Percentiles rank a stretch among this genome's conserved stretches.
Conservation (phyloP, 257 asterid species). For the Solanum ossicruentum region DNA sequence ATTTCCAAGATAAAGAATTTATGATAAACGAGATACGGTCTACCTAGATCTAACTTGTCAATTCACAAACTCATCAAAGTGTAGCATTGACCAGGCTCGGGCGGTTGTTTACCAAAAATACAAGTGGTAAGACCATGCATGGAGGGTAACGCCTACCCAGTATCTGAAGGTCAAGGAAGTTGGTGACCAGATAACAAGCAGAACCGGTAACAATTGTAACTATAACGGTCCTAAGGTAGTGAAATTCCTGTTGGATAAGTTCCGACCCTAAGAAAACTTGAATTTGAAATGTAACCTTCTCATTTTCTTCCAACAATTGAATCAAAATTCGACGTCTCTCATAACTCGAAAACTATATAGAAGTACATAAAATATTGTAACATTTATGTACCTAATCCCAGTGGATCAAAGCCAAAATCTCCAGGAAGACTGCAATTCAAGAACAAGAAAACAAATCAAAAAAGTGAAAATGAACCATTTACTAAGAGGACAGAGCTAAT, state of each 20-base stretch:
- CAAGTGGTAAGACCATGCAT: neutral
- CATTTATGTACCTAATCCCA: slow-evolving; percentile 52
- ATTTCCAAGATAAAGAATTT: too few relatives aligned
- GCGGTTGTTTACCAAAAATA: neutral
- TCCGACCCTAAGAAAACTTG: neutral
- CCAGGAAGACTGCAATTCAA: slow-evolving; percentile 58
- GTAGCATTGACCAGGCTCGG: neutral
- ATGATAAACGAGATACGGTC: neutral
- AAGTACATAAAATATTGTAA: neutral
- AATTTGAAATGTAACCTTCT: neutral
- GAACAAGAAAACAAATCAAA: neutral
- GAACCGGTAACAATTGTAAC: neutral
- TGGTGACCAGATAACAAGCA: neutral
- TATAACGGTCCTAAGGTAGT: neutral
- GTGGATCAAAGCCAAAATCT: slow-evolving; percentile 84
- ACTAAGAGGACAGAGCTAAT: neutral
- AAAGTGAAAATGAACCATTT: neutral
- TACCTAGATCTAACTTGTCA: neutral
- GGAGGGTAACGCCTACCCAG: neutral
- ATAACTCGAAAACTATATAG: neutral
- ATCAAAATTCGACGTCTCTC: neutral
- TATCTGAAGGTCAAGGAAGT: neutral
- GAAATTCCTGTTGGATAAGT: neutral
- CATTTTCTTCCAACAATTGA: neutral
- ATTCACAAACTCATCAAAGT: neutral